Evolutionary conservation across 1,139 yeast species (phyloP), one percentile per base, ranked within the genome.

Genomic region (Blastobotrys aristatus): DNA sequence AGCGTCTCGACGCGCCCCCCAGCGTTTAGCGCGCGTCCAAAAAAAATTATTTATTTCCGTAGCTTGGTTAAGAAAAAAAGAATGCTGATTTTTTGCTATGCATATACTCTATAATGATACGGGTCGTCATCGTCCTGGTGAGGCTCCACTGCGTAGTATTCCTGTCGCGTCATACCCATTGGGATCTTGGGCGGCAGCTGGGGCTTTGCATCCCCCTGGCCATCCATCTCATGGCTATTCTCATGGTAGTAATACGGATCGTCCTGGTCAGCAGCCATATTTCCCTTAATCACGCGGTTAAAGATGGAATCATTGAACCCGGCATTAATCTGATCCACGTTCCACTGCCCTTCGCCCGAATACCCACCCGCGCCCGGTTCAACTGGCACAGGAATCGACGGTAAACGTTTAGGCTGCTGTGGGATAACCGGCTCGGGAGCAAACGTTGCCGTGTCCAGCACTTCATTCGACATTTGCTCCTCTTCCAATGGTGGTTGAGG

Each of bases 221-320:
- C 20, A 3, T 17, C 24, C 40, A 24, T 16, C 11, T 18, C 35
- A 31, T 17, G 20, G n/a, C 16, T 6, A 4, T 37, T 30, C 7
- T 33, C 36, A 18, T 24, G 10, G 27, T 24, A 24, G 35, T 16
- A 44, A 30, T 21, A 24, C 32, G 22, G 47, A 27, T 29, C 45
- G 18, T 33, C 30, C 16, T 40, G 20, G 8, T 24, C 27, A 37
- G 14, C 35, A 30, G 34, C 50, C 44, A 26, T 42, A 30, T 21
- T 45, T 34, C 50, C 45, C 29, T 42, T 37, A n/a, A 49, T 49
- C 30, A 54, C 56, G 17, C 50, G 55, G 47, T 63, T 62, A 44
- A 61, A 61, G 36, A 65, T 55, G 4, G 67, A 62, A 36, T 64
- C 68, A 13, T 66, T 64, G 48, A 64, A 65, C 26, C 67, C 65